Base-by-base conservation (phyloP, 139 green algal species). In the Diplosphaera chodatii region DNA sequence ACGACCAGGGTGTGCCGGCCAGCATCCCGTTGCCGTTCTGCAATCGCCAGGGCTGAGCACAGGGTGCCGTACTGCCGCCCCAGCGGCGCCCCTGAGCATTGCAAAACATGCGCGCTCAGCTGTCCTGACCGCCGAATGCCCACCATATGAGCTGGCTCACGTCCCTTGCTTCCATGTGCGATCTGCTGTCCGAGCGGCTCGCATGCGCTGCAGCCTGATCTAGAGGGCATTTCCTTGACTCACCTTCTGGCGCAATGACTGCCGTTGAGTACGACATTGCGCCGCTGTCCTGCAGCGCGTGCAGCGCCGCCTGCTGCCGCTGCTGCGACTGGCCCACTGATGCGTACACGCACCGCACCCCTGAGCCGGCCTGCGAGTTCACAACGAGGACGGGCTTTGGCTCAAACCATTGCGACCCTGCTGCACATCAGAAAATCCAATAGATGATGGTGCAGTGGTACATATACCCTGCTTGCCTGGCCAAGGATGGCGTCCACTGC, bases 1-100 rank as follows among this genome's bases (percentile, higher is more conserved):
- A 96, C 78, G 71, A 97, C 89, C 37, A 97, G 79, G 6, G 81
- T 68, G 68, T 94, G 84, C 5, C 86, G 83, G 27, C 91, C 89
- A 21, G 78, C 73, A 64, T 96, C 89, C 3, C 91, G 80, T 31
- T 86, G 63, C 1, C 71, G 71, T 80, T 97, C 91, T n/a, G 71
- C 89, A 3, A 93, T 77, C n/a, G 82, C 70, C 65, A 70, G 77
- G 6, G 90, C 87, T 32, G 74, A 67, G 75, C 85, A 88, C 27
- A 91, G 67, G 16, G 90, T 81, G 0, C 86, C 88, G 33, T 87
- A 91, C 68, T 89, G 88, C 75, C 93, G 78, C 15, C 82, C 86
- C 37, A 93, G 79, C 0, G 79, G 71, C 5, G 77, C 68, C 16
- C 48, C 48, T 59, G 37, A 48, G 10, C 8, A 48, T 48, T 6